Base-by-base conservation (phyloP, 495 filamentous ascomycete species). In the Podospora fimiseda region DNA sequence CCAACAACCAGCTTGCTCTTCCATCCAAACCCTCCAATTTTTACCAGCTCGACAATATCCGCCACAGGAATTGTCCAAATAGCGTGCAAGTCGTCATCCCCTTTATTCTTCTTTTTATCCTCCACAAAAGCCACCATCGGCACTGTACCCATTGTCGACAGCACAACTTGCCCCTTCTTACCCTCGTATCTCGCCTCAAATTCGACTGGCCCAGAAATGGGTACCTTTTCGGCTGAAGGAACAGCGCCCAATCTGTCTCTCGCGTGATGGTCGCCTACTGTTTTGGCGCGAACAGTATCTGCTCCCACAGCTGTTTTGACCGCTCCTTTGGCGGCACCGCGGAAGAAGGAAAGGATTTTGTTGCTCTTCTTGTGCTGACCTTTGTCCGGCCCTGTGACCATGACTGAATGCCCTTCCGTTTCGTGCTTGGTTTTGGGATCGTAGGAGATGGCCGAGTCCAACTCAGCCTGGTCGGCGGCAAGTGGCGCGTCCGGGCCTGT, bases 1-100 rank as follows among this genome's bases (percentile, higher is more conserved):
- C 86, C 88, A n/a, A 92, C 83, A 22, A 91, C 80, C 22, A 93
- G 64, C 70, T 90, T 93, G 8, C 83, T 82, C 70, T 95, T 95
- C 89, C 89, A 95, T 1, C 90, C 90, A 52, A 91, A 74, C 0
- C 90, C 89, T 9, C 89, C 90, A 2, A 89, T 73, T 72, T 95
- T 95, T 68, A 83, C 85, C 47, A 96, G 55, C 59, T 93, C 88
- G 2, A 51, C 53, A 21, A 80, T 74, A 24, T 78, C 76, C 4
- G 70, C 68, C 18, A 85, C 69, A 1, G 77, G 70, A 9, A 78
- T 55, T 3, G 72, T 79, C 77, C 76, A 85, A 2, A 73, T 50
- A 0, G 80, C 74, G 53, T 80, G 70, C 36, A 84, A 42, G 53
- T 82, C 77, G 49, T 77, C 77, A 22, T 68, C 58, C 27, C 80